Percentiles rank a stretch among this genome's conserved stretches.
phyloP scores from a whole-genome alignment of 192 early-diverging fungal genomes.

The Funneliformis geosporum region DNA sequence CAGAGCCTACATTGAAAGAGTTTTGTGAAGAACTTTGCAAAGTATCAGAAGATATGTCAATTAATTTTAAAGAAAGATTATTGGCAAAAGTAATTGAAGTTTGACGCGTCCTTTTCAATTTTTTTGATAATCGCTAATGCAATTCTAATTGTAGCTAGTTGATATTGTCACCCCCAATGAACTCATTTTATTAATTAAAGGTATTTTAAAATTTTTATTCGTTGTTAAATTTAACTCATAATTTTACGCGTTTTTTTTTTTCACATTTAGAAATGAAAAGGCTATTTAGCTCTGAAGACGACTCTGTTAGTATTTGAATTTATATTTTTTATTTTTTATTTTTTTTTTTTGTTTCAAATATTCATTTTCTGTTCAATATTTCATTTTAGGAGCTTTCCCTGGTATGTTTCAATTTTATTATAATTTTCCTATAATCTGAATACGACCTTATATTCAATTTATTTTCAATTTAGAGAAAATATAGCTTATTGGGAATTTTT shows the following conservation, averaged over 20 bases:
- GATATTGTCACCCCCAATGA: background rate
- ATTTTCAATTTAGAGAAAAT: slow-evolving; percentile 7
- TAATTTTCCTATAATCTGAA: background rate
- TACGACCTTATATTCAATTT: background rate
- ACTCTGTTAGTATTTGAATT: background rate
- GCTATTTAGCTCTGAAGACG: background rate
- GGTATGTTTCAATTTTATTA: background rate
- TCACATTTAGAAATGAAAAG: background rate
- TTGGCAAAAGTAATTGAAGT: background rate
- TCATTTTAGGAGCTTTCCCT: background rate
- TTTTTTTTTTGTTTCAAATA: background rate
- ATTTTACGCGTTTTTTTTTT: too few relatives aligned
- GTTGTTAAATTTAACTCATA: background rate
- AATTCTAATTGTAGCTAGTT: background rate
- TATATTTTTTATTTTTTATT: too few relatives aligned
- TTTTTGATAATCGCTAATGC: background rate
- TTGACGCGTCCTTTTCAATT: background rate
- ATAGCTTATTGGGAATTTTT: slow-evolving; percentile 26
- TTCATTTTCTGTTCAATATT: background rate
- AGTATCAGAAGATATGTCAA: background rate
- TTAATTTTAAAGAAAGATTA: background rate
- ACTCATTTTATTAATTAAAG: background rate
- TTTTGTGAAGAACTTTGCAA: background rate
- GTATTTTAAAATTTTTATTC: background rate
- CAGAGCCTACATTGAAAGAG: slow-evolving; percentile 2